Base-by-base conservation (phyloP, 1,284 basidiomycete genomes). In the Ceratobasidium sp. region DNA sequence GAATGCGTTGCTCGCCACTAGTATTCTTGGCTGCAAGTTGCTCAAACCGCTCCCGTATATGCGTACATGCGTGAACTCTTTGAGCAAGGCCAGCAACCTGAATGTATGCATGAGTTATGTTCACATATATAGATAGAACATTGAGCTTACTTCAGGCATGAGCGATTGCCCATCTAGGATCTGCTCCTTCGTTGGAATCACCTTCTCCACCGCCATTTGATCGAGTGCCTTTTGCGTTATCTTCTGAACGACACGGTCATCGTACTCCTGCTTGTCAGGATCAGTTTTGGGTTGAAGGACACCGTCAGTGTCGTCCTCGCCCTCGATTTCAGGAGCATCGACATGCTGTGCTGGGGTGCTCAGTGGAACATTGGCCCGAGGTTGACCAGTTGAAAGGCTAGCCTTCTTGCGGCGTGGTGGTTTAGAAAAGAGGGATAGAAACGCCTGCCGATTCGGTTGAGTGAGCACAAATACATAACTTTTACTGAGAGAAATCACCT, bases 31-130 rank as follows among this genome's bases (percentile, higher is more conserved):
- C 21, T 8, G 43, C 28, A 14, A 30, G 16, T n/a, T 61, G 14
- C 16, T 46, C 9, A 30, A 46, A 61, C 21, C 18, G 16, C 12
- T 12, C 41, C 2, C 16, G 10, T 2, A 61, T 12, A 46, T 21
- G 5, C 9, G 59, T 6, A 2, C 41, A 61, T n/a, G 26, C 28
- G 26, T 61, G 21, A 18, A 61, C 59, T 21, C 28, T 8, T 30
- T 30, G 39, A 48, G 59, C 59, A 26, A 61, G 59, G 12, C 59
- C 59, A 16, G 59, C 18, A 45, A 61, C 59, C 59, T 60, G 39
- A 5, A 23, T 41, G 28, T 60, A 60, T 60, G 58, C 58, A 26
- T 60, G 23, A 60, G 16, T 60, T 26, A 4, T 34, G n/a, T 16
- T 36, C 34, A 10, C n/a, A 41, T n/a, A 32, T 59, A 60, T 5